Evolutionary conservation across 768 basidiomycete genomes (phyloP), one percentile per base, ranked within the genome.

Genomic region (Cytidiella melzeri): DNA sequence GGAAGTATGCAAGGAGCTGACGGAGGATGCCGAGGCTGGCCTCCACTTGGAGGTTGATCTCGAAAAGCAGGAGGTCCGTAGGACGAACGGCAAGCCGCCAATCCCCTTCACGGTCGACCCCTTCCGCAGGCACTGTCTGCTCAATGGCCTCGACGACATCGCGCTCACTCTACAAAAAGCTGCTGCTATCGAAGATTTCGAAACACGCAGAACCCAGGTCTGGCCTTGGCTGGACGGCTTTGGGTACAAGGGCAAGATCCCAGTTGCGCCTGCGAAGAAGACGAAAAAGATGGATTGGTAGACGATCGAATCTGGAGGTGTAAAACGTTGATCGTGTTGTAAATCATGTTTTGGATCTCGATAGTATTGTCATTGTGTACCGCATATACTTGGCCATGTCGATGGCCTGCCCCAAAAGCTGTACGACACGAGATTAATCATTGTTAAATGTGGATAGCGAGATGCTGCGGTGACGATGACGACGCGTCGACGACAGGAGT

Each of bases 211-310:
- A 56, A 86, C 81, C 23, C 71, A 80, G 60, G 64, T 71, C 50
- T 98, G 93, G 92, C 89, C 96, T 4, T 99, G 96, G 96, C 69
- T 97, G 64, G 91, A 99, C 62, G 96, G 95, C 28, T 88, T 95
- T 54, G 92, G 92, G 23, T 96, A 92, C 69, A 75, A 83, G 62
- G 86, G 83, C 41, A 79, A 84, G 64, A 89, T 92, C 47, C 82
- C 84, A 2, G 69, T 81, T 19, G 58, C 64, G 6, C 57, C 69
- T 5, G 59, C 52, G 18, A 74, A 70, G 61, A 61, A 63, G 41
- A 62, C 61, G 26, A 66, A 65, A 61, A 81, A 79, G 67, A 85
- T 79, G 64, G 89, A 92, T 38, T 92, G 89, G 89, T 92, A 65
- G 73, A 52, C 24, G 40, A 34, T n/a, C n/a, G n/a, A n/a, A n/a